These are phyloP conservation scores for Suillus sp. DNA, from an alignment of 768 basidiomycete genomes.

Conservation along the genomic window DNA sequence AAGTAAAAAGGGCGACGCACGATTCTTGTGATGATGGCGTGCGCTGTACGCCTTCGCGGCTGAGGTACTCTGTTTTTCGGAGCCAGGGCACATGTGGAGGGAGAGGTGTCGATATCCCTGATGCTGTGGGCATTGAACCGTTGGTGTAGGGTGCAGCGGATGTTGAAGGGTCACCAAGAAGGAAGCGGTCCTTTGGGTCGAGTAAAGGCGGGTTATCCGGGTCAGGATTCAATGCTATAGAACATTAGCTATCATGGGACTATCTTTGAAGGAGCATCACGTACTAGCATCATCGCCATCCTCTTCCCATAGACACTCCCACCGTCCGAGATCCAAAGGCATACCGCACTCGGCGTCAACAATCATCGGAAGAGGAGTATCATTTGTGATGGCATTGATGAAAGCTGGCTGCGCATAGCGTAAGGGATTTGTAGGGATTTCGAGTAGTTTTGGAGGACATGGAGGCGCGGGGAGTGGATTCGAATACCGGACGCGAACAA, in stretches of 20 bases:
- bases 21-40: conserved; percentile 49
- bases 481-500: conserved; percentile 90
- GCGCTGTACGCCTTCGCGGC: conserved; percentile 56
- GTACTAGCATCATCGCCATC: conserved; percentile 68
- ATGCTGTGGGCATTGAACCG: conserved; percentile 36
- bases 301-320: conserved; percentile 84
- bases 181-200: conserved; percentile 75
- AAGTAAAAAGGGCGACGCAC: conserved; percentile 40
- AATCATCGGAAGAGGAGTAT: conserved; percentile 89
- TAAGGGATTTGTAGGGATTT: conserved; percentile 87
- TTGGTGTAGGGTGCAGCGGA: conserved; percentile 45
- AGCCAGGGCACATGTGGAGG: conserved; percentile 84
- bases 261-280: conserved; percentile 23
- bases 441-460: conserved; percentile 93
- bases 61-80: conserved; percentile 89
- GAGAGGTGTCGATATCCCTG: conserved; percentile 46
- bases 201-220: conserved; percentile 56
- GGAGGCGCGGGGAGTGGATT: conserved; percentile 96
- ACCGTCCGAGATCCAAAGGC: conserved; percentile 87
- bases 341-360: conserved; percentile 97
- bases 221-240: conserved; percentile 65
- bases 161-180: conserved; percentile 68
- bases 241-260: neutral
- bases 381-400: conserved; percentile 75
- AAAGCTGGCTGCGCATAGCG: conserved; percentile 89